Base-by-base conservation (phyloP, 2,329 filamentous ascomycete species). In the Arthrobotrys sphaeroides region DNA sequence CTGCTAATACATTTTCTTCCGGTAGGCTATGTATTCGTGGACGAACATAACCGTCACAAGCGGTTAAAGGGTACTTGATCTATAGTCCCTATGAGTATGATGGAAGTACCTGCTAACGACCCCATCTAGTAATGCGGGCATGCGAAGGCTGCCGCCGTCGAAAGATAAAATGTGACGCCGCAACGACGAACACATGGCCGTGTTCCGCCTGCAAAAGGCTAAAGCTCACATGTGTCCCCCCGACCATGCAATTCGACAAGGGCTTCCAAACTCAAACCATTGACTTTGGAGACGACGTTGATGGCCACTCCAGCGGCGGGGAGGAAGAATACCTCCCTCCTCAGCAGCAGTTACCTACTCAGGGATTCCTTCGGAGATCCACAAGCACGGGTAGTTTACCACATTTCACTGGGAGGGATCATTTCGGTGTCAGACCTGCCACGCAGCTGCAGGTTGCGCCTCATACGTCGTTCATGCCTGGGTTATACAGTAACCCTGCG, bases 21-120 rank as follows among this genome's bases (percentile, higher is more conserved):
- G 18, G 62, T 81, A 96, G 94, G 97, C 83, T 98, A 97, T 91
- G 95, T 98, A 80, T 98, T 98, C 82, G 95, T 98, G 70, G 94
- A 98, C 83, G 94, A 98, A 83, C 95, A 98, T 83, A 98, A 98
- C 85, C 91, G 95, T 78, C 95, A 98, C 84, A 98, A 98, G 84
- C 89, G 94, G 80, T 85, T 98, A 77, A 98, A 98, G 87, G 93
- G 93, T 95, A 75, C 22, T 9, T 33, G 9, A 40, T 13, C 33
- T 18, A 33, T 53, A 53, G n/a, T 53, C 22, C 26, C 28, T 53
- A 13, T 10, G 26, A 36, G 16, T 10, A 6, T 38, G 18, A 22
- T 31, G 12, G 51, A 38, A 9, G 2, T 20, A 33, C 60, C 16
- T 42, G 33, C 59, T 43, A 24, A 55, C 31, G 16, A 33, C 18